Evolutionary conservation across 139 green algal genomes (phyloP).

Genomic region (Spirogloea muscicola): DNA sequence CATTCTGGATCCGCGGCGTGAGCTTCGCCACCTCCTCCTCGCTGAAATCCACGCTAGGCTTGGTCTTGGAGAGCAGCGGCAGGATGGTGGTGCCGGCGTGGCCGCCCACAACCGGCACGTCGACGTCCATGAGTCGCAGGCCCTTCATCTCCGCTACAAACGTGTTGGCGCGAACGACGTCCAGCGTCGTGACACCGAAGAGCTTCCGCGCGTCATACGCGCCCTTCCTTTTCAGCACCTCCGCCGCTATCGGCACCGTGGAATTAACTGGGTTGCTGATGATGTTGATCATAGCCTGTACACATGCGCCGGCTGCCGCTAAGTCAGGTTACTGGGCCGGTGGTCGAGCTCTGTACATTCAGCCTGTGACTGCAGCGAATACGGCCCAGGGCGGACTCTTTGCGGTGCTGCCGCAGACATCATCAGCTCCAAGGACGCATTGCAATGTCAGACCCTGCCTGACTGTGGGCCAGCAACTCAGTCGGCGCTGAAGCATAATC

Average conservation of each 20-base stretch:
- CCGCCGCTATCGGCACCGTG: conserved; percentile 92
- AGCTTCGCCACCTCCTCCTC: conserved; percentile 76
- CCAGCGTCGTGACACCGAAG: conserved; percentile 69
- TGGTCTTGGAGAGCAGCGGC: conserved; percentile 88
- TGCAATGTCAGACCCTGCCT: no score
- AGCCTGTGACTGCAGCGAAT: no score
- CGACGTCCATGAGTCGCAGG: conserved; percentile 41
- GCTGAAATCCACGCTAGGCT: conserved; percentile 59
- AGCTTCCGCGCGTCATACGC: conserved; percentile 62
- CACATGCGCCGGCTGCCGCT: no score
- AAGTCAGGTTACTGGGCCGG: no score
- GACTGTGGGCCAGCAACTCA: no score
- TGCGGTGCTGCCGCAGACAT: no score
- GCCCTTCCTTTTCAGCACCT: conserved; percentile 83
- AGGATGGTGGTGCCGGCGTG: conserved; percentile 97
- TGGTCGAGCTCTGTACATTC: no score
- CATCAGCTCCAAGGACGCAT: no score
- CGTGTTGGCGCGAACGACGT: conserved; percentile 82
- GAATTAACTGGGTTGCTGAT: conserved; percentile 99
- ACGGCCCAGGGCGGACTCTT: no score
- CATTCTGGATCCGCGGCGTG: conserved; percentile 89
- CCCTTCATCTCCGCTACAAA: conserved; percentile 48
- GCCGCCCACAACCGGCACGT: conserved; percentile 92
- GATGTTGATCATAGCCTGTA: conserved; percentile 69
- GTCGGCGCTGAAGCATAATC: no score